phyloP scores from a whole-genome alignment of 306 rosid species.

The Quercus parvula region DNA sequence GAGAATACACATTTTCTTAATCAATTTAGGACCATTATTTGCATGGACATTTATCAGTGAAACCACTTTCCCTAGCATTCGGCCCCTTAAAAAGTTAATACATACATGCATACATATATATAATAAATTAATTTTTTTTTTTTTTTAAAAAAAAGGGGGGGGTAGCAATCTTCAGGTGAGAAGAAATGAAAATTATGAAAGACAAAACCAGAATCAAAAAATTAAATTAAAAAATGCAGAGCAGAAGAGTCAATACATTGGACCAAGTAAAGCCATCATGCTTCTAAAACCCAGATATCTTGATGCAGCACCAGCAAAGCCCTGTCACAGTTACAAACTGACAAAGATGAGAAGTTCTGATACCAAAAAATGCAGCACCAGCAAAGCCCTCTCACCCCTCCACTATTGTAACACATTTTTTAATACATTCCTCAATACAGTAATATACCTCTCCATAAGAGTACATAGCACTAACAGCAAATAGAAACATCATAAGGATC shows the following conservation, averaged over 20 bases:
- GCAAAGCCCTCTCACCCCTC: not conserved
- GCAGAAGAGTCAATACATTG: slow-evolving; percentile 56
- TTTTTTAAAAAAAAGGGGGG: not conserved
- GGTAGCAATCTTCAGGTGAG: not conserved
- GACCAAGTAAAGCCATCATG: slow-evolving; percentile 82
- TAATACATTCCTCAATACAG: not conserved
- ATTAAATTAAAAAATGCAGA: slow-evolving; percentile 19
- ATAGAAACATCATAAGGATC: not conserved
- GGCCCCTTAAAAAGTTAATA: not conserved
- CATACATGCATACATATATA: not conserved
- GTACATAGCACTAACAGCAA: not conserved
- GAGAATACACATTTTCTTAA: too few relatives aligned
- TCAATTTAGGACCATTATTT: too few relatives aligned
- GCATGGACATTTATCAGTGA: too few relatives aligned
- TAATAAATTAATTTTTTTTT: not conserved
- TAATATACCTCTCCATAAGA: not conserved
- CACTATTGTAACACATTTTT: not conserved
- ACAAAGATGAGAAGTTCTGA: slow-evolving; percentile 18
- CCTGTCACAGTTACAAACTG: slow-evolving; percentile 41
- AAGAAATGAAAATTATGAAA: not conserved
- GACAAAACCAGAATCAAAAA: not conserved
- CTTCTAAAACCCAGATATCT: slow-evolving; percentile 92
- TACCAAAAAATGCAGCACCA: not conserved
- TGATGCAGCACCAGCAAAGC: slow-evolving; percentile 84
- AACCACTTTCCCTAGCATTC: too few relatives aligned